Evolutionary conservation across 164 flowering plant genomes (phyloP).

Genomic region (Kingdonia uniflora): DNA sequence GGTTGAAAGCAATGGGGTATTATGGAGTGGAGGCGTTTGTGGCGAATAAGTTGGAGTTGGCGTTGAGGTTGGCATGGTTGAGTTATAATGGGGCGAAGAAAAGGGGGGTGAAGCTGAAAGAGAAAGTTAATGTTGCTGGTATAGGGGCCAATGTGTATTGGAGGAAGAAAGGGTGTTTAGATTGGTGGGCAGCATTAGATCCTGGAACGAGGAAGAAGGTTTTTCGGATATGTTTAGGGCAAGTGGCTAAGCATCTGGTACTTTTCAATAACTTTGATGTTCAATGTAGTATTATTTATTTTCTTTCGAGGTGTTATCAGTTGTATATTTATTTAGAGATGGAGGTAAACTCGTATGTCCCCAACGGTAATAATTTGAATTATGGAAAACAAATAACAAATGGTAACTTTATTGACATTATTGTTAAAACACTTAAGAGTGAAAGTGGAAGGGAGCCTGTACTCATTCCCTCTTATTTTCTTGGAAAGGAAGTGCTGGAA

Average conservation of each 20-base stretch:
- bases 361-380: too few species aligned
- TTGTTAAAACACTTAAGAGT: too few species aligned
- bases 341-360: too few species aligned
- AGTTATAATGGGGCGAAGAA: slow-evolving; percentile 48
- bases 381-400: too few species aligned
- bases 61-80: slow-evolving; percentile 77
- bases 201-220: slow-evolving; percentile 30
- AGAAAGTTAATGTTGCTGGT: slow-evolving; percentile 38
- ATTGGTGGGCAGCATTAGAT: slow-evolving; percentile 85
- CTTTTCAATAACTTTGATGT: slow-evolving; percentile 12
- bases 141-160: slow-evolving; percentile 67
- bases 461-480: too few species aligned
- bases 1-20: slow-evolving; percentile 84
- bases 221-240: slow-evolving; percentile 30
- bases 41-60: slow-evolving; percentile 67
- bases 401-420: too few species aligned
- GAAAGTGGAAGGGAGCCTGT: too few species aligned
- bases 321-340: too few species aligned
- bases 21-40: slow-evolving; percentile 70
- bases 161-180: slow-evolving; percentile 83
- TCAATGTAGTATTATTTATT: background rate
- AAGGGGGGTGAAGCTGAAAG: slow-evolving; percentile 57
- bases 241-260: slow-evolving; percentile 70
- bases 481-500: too few species aligned
- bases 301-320: too few species aligned